Conservation (phyloP, 202 grass and related monocot species). For the Saccharum hybrid region DNA sequence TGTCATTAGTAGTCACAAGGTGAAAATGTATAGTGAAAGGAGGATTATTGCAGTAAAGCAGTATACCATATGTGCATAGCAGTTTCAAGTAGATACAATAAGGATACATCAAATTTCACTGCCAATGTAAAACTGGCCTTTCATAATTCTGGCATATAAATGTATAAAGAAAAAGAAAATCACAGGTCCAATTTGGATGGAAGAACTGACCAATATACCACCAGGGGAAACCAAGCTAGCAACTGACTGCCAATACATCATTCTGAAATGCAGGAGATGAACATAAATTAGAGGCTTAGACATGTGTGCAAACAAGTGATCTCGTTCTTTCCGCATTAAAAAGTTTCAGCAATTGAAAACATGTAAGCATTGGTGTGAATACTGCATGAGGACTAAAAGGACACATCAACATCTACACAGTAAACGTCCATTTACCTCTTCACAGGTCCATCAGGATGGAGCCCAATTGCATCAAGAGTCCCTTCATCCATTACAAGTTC, state of each 20-base stretch:
- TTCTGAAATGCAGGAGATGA: conserved; percentile 58
- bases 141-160: conserved; percentile 10
- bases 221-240: conserved; percentile 69
- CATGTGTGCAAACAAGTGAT: conserved; percentile 24
- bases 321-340: background rate
- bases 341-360: conserved; percentile 7
- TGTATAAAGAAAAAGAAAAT: conserved; percentile 1
- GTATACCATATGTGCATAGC: background rate
- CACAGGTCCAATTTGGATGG: conserved; percentile 18
- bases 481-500: conserved; percentile 97
- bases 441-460: conserved; percentile 81
- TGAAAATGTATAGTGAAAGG: background rate
- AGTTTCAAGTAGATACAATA: conserved; percentile 6
- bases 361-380: conserved; percentile 18
- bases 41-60: conserved; percentile 4
- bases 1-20: background rate
- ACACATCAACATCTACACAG: conserved; percentile 18
- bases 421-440: conserved; percentile 66
- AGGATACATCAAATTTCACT: background rate
- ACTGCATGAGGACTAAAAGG: background rate
- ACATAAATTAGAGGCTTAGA: conserved; percentile 33
- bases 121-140: background rate
- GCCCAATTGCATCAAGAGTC: conserved; percentile 86
- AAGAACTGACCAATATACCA: conserved; percentile 75
- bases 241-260: conserved; percentile 98